These are phyloP conservation scores for Rehmannia glutinosa DNA, from an alignment of 257 asterid species.

Conservation along the genomic window DNA sequence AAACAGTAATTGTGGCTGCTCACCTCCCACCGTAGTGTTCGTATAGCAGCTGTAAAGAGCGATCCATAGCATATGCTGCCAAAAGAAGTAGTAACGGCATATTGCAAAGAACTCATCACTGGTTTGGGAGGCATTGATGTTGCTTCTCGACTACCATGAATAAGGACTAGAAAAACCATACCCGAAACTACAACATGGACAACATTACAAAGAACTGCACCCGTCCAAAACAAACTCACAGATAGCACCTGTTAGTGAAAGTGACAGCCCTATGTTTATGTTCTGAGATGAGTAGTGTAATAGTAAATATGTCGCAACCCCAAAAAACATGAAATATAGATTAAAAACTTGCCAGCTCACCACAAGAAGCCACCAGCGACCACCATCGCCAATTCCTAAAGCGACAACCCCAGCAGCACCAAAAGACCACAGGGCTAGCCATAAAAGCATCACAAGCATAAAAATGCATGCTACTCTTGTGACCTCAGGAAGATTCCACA, in stretches of 20 bases:
- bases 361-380: constrained; percentile 99
- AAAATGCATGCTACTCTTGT: constrained; percentile 61
- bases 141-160: constrained; percentile 81
- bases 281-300: constrained; percentile 14
- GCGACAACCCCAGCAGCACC: constrained; percentile 96
- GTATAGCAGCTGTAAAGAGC: constrained; percentile 93
- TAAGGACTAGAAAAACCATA: constrained; percentile 83
- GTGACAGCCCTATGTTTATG: constrained; percentile 5
- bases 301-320: constrained; percentile 2
- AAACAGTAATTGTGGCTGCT: background rate
- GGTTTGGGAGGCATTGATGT: constrained; percentile 86
- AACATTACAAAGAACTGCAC: constrained; percentile 88
- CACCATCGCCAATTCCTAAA: constrained; percentile 70
- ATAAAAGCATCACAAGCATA: constrained; percentile 78
- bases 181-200: constrained; percentile 95
- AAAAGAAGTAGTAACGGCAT: constrained; percentile 85
- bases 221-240: constrained; percentile 97
- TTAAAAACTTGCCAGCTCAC: constrained; percentile 99
- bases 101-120: constrained; percentile 55
- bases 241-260: constrained; percentile 61
- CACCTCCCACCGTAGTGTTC: constrained; percentile 97
- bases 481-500: constrained; percentile 84
- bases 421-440: constrained; percentile 93
- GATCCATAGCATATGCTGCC: constrained; percentile 99
- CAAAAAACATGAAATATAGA: constrained; percentile 29